Evolutionary conservation across 805 yeast genomes (phyloP), one percentile per base, ranked within the genome.

Genomic region (Zygosaccharomyces bisporus): DNA sequence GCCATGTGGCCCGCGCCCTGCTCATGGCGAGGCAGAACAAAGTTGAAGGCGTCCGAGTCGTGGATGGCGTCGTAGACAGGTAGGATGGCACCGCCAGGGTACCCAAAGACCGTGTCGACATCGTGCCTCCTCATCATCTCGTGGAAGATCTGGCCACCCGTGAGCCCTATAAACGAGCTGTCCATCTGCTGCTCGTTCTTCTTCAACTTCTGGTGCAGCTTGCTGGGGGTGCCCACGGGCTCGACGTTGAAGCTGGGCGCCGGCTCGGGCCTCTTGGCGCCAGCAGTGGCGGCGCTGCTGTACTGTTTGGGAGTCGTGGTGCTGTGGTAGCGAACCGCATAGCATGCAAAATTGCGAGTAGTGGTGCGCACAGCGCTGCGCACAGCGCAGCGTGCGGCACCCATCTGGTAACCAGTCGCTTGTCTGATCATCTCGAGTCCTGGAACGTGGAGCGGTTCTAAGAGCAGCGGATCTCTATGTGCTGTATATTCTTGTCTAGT

Each of bases 1-100:
- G 99, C 99, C 98, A 93, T 93, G 70, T 93, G 99, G 42, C 99
- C 99, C 13, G 98, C 99, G 66, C 99, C 99, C 71, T 93, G 99
- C 69, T 93, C 99, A 67, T 93, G 98, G 60, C 95, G 79, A 39
- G 99, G 99, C 52, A 93, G 73, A 45, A 93, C 86, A 63, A 93
- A 93, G 56, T 83, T 80, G 75, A 93, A 91, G 60, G 85, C 79
- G 45, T 83, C 81, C 16, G 96, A 86, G 72, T 91, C 85, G 74
- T 84, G 86, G 56, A 93, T 93, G 55, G 98, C 98, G 65, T 93
- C 99, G 63, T 85, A 93, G 19, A 93, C 99, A 10, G 99, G 98
- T 59, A 93, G 76, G 60, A 93, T 93, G 55, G 99, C 99, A 66
- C 99, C 99, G 61, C 99, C 99, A 44, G 99, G 95, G 72, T 93